Percentiles rank a stretch among this genome's conserved stretches.
phyloP scores from a whole-genome alignment of 805 yeast species.

The Nematodospora valgi region DNA sequence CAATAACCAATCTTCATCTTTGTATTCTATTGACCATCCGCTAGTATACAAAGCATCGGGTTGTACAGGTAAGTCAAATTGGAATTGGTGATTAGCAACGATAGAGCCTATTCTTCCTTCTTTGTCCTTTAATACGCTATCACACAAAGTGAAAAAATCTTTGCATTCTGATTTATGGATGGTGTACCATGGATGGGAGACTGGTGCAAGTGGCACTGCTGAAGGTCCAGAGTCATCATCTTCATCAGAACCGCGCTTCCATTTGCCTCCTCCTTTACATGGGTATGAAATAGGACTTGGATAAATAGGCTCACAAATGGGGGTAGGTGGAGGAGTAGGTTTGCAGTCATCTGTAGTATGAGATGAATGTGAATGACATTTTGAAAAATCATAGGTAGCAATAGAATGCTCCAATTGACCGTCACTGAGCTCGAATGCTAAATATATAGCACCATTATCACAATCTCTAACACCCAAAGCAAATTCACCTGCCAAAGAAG shows the following conservation, averaged over 20 bases:
- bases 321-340: too few species aligned
- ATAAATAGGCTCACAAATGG: too few species aligned
- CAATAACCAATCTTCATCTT: slow-evolving; percentile 6
- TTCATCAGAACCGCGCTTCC: too few species aligned
- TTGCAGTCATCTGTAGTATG: too few species aligned
- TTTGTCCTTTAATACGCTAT: slow-evolving; percentile 39
- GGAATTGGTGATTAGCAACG: slow-evolving; percentile 10
- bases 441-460: too few species aligned
- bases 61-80: slow-evolving; percentile 30
- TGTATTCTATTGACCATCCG: slow-evolving; percentile 5
- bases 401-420: slow-evolving; percentile 4
- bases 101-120: slow-evolving; percentile 5
- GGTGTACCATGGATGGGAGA: slow-evolving; percentile 3
- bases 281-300: too few species aligned
- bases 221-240: not conserved
- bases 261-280: too few species aligned
- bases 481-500: slow-evolving; percentile 3
- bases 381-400: slow-evolving; percentile 1
- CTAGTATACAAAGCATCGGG: slow-evolving; percentile 6
- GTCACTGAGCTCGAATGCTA: slow-evolving; percentile 3
- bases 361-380: too few species aligned
- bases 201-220: too few species aligned
- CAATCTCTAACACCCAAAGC: slow-evolving; percentile 2
- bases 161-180: slow-evolving; percentile 2
- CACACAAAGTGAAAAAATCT: slow-evolving; percentile 9